These are phyloP conservation scores for Petunia secreta DNA, from an alignment of 257 asterid genomes.

Conservation along the genomic window DNA sequence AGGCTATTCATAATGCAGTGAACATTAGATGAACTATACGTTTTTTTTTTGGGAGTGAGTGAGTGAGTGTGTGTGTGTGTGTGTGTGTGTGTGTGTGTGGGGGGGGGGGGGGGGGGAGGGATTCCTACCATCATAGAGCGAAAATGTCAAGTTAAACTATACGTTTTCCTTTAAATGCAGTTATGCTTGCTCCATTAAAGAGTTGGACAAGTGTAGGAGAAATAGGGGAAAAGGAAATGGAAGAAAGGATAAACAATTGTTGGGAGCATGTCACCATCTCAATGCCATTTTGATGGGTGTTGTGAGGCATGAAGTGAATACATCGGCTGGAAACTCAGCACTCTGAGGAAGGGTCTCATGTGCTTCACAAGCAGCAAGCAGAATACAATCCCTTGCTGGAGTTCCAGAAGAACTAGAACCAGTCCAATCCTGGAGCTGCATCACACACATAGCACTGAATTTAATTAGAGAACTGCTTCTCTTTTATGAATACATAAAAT, in stretches of 20 bases:
- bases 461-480: neutral
- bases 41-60: neutral
- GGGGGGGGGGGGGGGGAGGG: neutral
- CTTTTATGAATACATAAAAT: neutral
- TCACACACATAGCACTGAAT: slow-evolving; percentile 25
- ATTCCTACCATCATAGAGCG: neutral
- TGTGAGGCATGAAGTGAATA: slow-evolving; percentile 95
- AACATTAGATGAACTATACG: neutral
- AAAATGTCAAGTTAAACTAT: slow-evolving; percentile 7
- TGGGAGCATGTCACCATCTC: slow-evolving; percentile 65
- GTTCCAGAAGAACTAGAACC: slow-evolving; percentile 61
- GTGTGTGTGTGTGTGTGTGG: neutral
- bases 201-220: slow-evolving; percentile 11
- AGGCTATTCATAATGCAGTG: slow-evolving; percentile 3
- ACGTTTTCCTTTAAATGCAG: neutral
- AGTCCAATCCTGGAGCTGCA: slow-evolving; percentile 78
- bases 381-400: slow-evolving; percentile 64
- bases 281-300: slow-evolving; percentile 98
- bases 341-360: slow-evolving; percentile 95
- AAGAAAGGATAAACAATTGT: slow-evolving; percentile 18
- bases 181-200: neutral
- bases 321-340: slow-evolving; percentile 96
- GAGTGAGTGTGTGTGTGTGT: neutral
- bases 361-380: slow-evolving; percentile 92
- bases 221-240: slow-evolving; percentile 22